phyloP scores from a whole-genome alignment of 345 rosid species.

The Mercurialis annua region DNA sequence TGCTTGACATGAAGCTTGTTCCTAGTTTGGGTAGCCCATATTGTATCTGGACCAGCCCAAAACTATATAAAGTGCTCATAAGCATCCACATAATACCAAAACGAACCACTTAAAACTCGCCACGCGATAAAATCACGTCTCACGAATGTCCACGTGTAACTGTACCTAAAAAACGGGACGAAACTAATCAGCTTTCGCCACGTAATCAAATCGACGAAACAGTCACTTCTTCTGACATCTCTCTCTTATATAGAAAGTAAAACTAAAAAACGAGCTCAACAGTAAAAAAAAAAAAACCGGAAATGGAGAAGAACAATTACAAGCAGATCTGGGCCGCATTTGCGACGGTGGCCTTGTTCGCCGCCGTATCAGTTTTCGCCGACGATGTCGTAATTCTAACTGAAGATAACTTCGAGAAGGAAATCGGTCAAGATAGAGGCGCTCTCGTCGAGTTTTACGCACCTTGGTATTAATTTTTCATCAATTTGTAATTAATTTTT shows the following conservation, averaged over 20 bases:
- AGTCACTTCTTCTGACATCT: not conserved
- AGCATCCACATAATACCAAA: too few relatives aligned
- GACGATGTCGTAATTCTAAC: conserved; percentile 83
- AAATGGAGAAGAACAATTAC: conserved; percentile 18
- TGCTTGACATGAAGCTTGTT: too few relatives aligned
- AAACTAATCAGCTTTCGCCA: conserved; percentile 8
- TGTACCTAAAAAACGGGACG: too few relatives aligned
- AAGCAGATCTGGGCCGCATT: conserved; percentile 66
- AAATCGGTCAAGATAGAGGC: conserved; percentile 83
- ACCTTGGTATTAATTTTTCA: conserved; percentile 62
- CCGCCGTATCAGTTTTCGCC: conserved; percentile 52
- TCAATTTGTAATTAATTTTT: too few relatives aligned
- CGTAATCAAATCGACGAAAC: not conserved
- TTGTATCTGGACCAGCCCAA: too few relatives aligned
- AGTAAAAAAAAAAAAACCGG: not conserved
- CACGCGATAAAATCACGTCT: conserved; percentile 26
- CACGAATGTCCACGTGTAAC: too few relatives aligned
- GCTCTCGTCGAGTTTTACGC: conserved; percentile 99
- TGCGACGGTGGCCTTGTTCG: conserved; percentile 42
- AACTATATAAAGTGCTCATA: too few relatives aligned
- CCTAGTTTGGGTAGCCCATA: too few relatives aligned
- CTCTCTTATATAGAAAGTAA: not conserved
- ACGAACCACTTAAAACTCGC: conserved; percentile 11
- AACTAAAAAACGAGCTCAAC: not conserved
- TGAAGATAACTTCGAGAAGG: conserved; percentile 90